Conservation (phyloP, 306 rosid genomes). For the Citrullus colocynthis region DNA sequence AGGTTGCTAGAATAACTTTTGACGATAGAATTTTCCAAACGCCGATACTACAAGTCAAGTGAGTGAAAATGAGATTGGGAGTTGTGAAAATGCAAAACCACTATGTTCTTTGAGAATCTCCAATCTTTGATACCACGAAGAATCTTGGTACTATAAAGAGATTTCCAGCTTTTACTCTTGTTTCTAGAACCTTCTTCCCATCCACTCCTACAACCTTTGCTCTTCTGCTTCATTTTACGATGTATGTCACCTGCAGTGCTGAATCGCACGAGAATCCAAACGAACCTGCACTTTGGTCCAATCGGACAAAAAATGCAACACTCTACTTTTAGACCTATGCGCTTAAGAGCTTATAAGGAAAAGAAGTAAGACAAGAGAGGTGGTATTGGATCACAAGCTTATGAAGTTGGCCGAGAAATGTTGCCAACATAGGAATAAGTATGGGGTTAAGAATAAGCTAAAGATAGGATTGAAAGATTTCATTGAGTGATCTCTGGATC, state of each 20-base stretch:
- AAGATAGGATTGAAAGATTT: too few species aligned
- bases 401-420: too few species aligned
- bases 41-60: constrained; percentile 16
- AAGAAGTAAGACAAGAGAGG: too few species aligned
- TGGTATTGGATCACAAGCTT: too few species aligned
- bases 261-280: constrained; percentile 79
- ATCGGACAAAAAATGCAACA: too few species aligned
- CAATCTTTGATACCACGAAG: constrained; percentile 76
- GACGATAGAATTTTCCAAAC: constrained; percentile 52
- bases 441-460: too few species aligned
- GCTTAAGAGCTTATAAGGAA: too few species aligned
- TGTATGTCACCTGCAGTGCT: constrained; percentile 67
- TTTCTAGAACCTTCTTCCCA: too few species aligned
- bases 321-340: too few species aligned
- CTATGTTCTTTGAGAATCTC: constrained; percentile 61
- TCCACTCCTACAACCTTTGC: constrained; percentile 9
- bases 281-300: constrained; percentile 67
- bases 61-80: constrained; percentile 36
- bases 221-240: constrained; percentile 59
- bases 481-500: too few species aligned
- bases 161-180: neutral
- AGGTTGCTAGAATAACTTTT: neutral
- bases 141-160: constrained; percentile 80
- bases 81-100: constrained; percentile 85
- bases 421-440: too few species aligned